These are phyloP conservation scores for Trichoderma simmonsii DNA, from an alignment of 2,329 filamentous ascomycete species.

Conservation along the genomic window DNA sequence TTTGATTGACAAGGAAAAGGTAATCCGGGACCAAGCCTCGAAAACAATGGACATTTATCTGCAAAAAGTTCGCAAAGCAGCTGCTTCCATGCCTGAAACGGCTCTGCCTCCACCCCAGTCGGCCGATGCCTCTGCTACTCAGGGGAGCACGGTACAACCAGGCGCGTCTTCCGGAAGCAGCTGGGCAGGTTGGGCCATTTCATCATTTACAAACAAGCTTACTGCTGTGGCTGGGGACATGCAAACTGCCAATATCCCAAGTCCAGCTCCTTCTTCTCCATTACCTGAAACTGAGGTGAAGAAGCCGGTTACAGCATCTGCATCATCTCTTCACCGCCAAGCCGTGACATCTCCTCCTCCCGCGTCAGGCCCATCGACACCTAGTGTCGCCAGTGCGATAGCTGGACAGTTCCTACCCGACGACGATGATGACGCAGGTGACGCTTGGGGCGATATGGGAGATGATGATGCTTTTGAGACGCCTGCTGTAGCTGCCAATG, in stretches of 20 bases:
- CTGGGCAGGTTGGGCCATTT: slow-evolving; percentile 98
- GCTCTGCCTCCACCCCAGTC: slow-evolving; percentile 64
- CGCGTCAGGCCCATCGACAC: slow-evolving; percentile 48
- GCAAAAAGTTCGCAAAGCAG: slow-evolving; percentile 75
- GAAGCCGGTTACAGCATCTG: slow-evolving; percentile 46
- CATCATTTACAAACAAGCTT: slow-evolving; percentile 94
- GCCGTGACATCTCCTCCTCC: slow-evolving; percentile 52
- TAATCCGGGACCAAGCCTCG: slow-evolving; percentile 85
- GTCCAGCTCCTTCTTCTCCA: slow-evolving; percentile 39
- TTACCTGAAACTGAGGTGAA: slow-evolving; percentile 40
- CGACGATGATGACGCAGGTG: slow-evolving; percentile 59
- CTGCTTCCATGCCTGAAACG: slow-evolving; percentile 74
- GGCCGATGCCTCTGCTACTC: slow-evolving; percentile 54
- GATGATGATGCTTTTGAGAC: slow-evolving; percentile 44
- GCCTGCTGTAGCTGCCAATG: slow-evolving; percentile 32
- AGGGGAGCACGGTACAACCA: slow-evolving; percentile 75
- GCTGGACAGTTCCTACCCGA: slow-evolving; percentile 54
- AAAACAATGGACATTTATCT: slow-evolving; percentile 88
- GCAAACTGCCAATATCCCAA: slow-evolving; percentile 51
- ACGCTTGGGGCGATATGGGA: slow-evolving; percentile 67
- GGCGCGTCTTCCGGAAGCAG: slow-evolving; percentile 43
- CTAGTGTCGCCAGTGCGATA: slow-evolving; percentile 38
- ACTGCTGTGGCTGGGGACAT: slow-evolving; percentile 84
- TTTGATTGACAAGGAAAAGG: slow-evolving; percentile 91
- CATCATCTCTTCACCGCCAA: slow-evolving; percentile 60